Evolutionary conservation across 1,139 yeast species (phyloP).

Genomic region (Yamadazyma sp.): DNA sequence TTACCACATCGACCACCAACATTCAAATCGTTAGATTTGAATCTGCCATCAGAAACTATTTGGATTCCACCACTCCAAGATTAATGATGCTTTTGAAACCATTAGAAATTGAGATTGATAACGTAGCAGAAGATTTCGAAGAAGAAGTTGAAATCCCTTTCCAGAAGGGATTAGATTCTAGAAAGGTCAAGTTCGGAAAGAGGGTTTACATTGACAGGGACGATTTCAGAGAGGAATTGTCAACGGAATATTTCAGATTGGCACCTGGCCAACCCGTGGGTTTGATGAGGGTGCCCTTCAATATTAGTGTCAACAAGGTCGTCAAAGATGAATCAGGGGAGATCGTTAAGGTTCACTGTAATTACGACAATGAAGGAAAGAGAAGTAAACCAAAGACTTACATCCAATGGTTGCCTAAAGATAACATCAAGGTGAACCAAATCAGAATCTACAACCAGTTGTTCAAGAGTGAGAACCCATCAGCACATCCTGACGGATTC

Average conservation of each 20-base stretch:
- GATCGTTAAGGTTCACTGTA: constrained; percentile 69
- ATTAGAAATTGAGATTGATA: constrained; percentile 77
- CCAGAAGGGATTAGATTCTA: constrained; percentile 73
- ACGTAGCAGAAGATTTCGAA: constrained; percentile 71
- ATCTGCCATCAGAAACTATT: constrained; percentile 78
- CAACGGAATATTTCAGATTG: constrained; percentile 74
- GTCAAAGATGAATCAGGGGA: constrained; percentile 65
- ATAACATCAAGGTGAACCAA: constrained; percentile 60
- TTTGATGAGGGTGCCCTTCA: constrained; percentile 87
- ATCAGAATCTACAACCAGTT: constrained; percentile 86
- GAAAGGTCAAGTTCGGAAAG: constrained; percentile 76
- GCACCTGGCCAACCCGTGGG: constrained; percentile 97
- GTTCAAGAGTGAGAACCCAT: constrained; percentile 90
- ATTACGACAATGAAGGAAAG: constrained; percentile 64
- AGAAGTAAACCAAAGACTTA: constrained; percentile 84
- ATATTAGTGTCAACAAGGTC: constrained; percentile 68
- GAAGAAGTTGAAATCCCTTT: constrained; percentile 79
- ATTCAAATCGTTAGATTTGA: constrained; percentile 91
- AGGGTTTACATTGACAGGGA: constrained; percentile 78
- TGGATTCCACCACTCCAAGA: constrained; percentile 92
- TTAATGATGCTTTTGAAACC: constrained; percentile 93
- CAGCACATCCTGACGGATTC: constrained; percentile 83
- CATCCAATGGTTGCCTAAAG: constrained; percentile 93
- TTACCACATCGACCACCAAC: constrained; percentile 88
- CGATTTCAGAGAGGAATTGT: constrained; percentile 72